A percentile compares a stretch with the other conserved stretches of the same genome.
phyloP scores from a whole-genome alignment of 2,329 filamentous ascomycete species.

The Sporothrix globosa region DNA sequence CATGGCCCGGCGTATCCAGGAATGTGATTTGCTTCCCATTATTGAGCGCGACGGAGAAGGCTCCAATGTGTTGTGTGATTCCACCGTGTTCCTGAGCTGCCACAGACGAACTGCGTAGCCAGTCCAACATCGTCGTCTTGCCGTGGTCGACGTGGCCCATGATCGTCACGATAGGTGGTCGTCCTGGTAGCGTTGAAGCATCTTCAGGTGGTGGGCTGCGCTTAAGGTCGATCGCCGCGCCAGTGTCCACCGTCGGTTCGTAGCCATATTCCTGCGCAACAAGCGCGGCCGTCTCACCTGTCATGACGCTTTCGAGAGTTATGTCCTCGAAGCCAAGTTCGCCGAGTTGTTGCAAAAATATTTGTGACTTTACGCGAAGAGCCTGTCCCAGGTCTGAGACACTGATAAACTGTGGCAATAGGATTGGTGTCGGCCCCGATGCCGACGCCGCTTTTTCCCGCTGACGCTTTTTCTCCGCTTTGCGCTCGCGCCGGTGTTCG shows the following conservation, averaged over 20 bases:
- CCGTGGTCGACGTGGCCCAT: conserved; percentile 99
- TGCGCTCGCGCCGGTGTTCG: conserved; percentile 48
- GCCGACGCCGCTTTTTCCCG: conserved; percentile 46
- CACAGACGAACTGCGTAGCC: conserved; percentile 87
- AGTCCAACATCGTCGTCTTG: conserved; percentile 95
- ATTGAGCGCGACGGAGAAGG: conserved; percentile 87
- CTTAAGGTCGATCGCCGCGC: conserved; percentile 69
- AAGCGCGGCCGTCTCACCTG: conserved; percentile 85
- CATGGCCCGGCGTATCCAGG: conserved; percentile 93
- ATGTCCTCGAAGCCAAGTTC: conserved; percentile 90
- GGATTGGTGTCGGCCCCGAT: conserved; percentile 60
- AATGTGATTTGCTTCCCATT: conserved; percentile 92
- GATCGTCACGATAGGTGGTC: conserved; percentile 95
- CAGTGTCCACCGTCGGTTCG: conserved; percentile 75
- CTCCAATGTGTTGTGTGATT: conserved; percentile 98
- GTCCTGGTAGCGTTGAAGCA: conserved; percentile 65
- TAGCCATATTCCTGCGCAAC: conserved; percentile 93
- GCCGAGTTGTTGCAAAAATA: conserved; percentile 75
- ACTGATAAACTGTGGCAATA: conserved; percentile 88
- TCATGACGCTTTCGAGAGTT: conserved; percentile 80
- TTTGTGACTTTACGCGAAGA: conserved; percentile 68
- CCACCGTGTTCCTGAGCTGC: conserved; percentile 91
- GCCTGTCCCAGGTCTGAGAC: conserved; percentile 79
- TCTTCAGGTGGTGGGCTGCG: conserved; percentile 71
- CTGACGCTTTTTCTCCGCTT: conserved; percentile 50